Base-by-base conservation (phyloP, 495 filamentous ascomycete genomes). In the Xylaria sp. region DNA sequence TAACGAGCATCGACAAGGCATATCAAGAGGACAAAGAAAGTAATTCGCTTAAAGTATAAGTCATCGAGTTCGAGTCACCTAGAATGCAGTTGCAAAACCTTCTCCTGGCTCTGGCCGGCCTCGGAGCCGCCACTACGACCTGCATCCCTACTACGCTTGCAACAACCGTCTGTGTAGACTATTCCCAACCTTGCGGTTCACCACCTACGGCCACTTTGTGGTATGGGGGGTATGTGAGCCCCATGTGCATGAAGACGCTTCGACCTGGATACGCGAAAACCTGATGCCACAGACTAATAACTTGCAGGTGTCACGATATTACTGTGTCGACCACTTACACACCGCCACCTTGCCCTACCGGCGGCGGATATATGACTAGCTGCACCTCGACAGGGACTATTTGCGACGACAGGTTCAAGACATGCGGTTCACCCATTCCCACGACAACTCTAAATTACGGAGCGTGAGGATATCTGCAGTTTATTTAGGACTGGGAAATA, bases 401-500 rank as follows among this genome's bases (percentile, higher is more conserved):
- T 3, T 79, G 77, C 41, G 73, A 73, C 17, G 75, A 77, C 19
- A 55, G 50, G 29, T 48, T 77, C 52, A 67, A 67, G 67, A 72
- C 65, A 7, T 79, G 77, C 50, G 77, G 75, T 40, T 72, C 71
- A 4, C 77, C 77, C 12, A 72, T 31, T 8, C 66, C 77, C 1
- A 77, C 77, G 4, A 74, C 75, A 24, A 74, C 69, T 37, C 33
- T 79, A 12, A 75, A 72, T 5, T 79, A 72, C 62, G 77, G 75
- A 35, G 77, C 73, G 73, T 78, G 44, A 68, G 76, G 67, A n/a
- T 17, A 5, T 12, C 26, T 35, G 24, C 26, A 65, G 8, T 8
- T n/a, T 26, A 11, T 21, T 40, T n/a, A 46, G 43, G 17, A 19
- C 8, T 6, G 12, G 43, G 11, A 17, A 52, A 64, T 26, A 8